Base-by-base conservation (phyloP, 495 filamentous ascomycete species). In the Podospora appendiculata region DNA sequence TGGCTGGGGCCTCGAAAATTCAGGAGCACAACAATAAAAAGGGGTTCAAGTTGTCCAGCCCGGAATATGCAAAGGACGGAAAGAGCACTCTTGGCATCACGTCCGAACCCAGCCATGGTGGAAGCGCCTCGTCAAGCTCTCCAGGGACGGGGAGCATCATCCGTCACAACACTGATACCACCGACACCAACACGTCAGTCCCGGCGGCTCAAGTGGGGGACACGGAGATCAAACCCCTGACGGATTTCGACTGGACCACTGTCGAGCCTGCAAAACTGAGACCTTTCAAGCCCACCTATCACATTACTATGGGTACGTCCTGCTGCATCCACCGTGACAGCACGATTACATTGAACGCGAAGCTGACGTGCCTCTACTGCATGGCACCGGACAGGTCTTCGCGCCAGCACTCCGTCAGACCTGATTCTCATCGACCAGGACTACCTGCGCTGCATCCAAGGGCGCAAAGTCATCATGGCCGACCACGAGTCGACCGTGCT, bases 201-300 rank as follows among this genome's bases (percentile, higher is more conserved):
- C 25, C 5, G 25, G 25, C 25, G 25, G 25, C 25, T 25, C 25
- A 25, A 25, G 25, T 5, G 2, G 25, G 25, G 25, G 25, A 25
- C 25, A 25, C 8, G 41, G 14, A 45, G 16, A 79, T 88, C 57
- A 68, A 75, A 32, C 74, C 85, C 6, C 66, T 88, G 0, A 44
- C 64, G 0, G 63, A 71, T 43, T 88, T 90, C 58, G 64, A 87
- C 57, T 87, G 81, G 76, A 54, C 71, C 45, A 67, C 68, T 0
- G 79, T 75, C n/a, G 69, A 79, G 38, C 87, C 86, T 0, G 50
- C 78, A 3, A 74, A 83, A 46, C 71, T 86, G 10, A 73, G 85
- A 8, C 83, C 83, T 1, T 89, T 88, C 65, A 87, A 84, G 58
- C 77, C 83, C 11, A 86, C 75, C 41, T 89, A 86, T 59, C 75